phyloP scores from a whole-genome alignment of 352 stramenopile genomes.

The Globisporangium viniferum region DNA sequence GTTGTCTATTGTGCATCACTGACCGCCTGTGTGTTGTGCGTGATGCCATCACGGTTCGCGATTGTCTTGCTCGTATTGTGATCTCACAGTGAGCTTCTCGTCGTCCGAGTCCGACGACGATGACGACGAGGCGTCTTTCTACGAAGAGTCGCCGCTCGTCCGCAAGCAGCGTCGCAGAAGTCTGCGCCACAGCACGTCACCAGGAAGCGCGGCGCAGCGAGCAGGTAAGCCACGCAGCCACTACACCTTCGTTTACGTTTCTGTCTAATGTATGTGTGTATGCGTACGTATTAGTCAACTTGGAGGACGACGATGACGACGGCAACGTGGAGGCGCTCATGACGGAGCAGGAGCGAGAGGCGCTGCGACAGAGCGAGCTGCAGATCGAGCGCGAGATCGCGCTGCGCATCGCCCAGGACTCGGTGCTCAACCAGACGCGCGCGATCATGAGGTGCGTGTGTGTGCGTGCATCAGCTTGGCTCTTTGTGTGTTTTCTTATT shows the following conservation, averaged over 20 bases:
- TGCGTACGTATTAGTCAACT: constrained; percentile 15
- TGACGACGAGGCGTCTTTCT: constrained; percentile 18
- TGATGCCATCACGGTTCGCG: neutral
- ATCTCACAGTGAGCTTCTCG: constrained; percentile 27
- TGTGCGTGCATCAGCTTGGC: constrained; percentile 14
- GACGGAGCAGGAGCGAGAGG: constrained; percentile 37
- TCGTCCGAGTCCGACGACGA: constrained; percentile 40
- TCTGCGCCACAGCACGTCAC: constrained; percentile 13
- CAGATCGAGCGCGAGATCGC: constrained; percentile 56
- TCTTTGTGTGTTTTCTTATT: neutral
- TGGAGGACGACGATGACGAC: constrained; percentile 28
- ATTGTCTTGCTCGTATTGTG: neutral
- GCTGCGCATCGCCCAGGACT: constrained; percentile 46
- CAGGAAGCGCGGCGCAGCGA: constrained; percentile 17
- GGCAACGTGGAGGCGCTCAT: constrained; percentile 27
- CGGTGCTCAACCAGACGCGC: constrained; percentile 55
- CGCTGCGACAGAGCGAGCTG: constrained; percentile 28
- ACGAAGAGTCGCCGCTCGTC: constrained; percentile 20
- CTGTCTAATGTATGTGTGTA: neutral
- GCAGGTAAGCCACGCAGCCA: constrained; percentile 9
- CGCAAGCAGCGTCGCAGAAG: constrained; percentile 18
- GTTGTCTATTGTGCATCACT: neutral
- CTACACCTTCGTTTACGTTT: neutral
- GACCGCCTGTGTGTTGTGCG: neutral
- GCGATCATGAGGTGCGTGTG: constrained; percentile 48